phyloP scores from a whole-genome alignment of 148 eudicot genomes.

The Beta vulgaris region DNA sequence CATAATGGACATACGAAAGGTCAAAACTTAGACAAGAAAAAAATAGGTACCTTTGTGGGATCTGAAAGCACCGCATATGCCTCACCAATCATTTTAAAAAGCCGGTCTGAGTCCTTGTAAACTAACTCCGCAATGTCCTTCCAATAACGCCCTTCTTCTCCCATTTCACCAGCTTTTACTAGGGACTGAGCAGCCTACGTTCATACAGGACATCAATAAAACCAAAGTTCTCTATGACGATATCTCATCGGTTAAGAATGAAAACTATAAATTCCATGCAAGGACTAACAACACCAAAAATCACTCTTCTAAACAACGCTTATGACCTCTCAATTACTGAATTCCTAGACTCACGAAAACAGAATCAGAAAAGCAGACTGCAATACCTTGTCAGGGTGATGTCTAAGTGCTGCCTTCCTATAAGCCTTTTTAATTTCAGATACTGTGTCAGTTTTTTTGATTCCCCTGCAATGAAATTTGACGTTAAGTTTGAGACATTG shows the following conservation, averaged over 20 bases:
- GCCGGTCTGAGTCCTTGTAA: constrained; percentile 71
- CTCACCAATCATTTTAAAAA: constrained; percentile 89
- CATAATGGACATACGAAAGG: not conserved
- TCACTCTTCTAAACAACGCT: not conserved
- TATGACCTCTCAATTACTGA: not conserved
- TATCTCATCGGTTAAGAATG: not conserved
- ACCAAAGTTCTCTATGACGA: not conserved
- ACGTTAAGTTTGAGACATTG: not conserved
- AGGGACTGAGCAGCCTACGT: constrained; percentile 71
- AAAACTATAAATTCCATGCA: not conserved
- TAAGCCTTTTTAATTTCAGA: constrained; percentile 92
- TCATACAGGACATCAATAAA: constrained; percentile 2
- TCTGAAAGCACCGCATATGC: constrained; percentile 95
- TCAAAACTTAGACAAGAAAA: not conserved
- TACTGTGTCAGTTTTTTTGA: constrained; percentile 61
- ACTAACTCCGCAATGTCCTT: constrained; percentile 70
- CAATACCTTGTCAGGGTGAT: constrained; percentile 97
- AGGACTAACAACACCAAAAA: not conserved
- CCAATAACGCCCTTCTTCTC: constrained; percentile 72
- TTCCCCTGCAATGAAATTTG: constrained; percentile 52
- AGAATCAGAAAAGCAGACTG: constrained; percentile 15
- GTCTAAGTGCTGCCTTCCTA: constrained; percentile 87
- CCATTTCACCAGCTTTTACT: constrained; percentile 69
- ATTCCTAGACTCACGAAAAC: not conserved
- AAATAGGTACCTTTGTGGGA: constrained; percentile 56